Percentiles rank a stretch among this genome's conserved stretches.
These are phyloP conservation scores for Penicillium capsulatum DNA, from an alignment of 2,329 filamentous ascomycete genomes.

Conservation along the genomic window DNA sequence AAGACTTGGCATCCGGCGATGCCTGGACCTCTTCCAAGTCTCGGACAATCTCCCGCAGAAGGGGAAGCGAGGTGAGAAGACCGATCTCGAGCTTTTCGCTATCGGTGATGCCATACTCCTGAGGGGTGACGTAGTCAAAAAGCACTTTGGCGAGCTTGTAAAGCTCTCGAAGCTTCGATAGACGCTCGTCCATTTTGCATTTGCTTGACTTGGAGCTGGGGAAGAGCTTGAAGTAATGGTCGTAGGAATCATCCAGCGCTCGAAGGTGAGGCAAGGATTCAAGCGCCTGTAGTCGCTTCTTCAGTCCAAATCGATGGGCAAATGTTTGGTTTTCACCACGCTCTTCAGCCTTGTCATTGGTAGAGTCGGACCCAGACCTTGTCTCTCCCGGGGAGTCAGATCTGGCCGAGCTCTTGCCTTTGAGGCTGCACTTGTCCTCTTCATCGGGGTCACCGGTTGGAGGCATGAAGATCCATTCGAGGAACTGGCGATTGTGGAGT, in stretches of 20 bases:
- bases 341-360: constrained; percentile 28
- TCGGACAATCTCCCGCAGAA: constrained; percentile 94
- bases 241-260: constrained; percentile 54
- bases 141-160: constrained; percentile 92
- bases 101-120: constrained; percentile 95
- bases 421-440: constrained; percentile 45
- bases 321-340: constrained; percentile 32
- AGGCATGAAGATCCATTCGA: constrained; percentile 97
- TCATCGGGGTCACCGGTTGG: constrained; percentile 73
- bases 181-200: constrained; percentile 74
- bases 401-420: constrained; percentile 17
- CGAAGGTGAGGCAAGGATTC: constrained; percentile 41
- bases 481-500: constrained; percentile 88
- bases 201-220: constrained; percentile 70
- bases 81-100: constrained; percentile 98
- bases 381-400: constrained; percentile 20
- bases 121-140: constrained; percentile 97
- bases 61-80: constrained; percentile 82
- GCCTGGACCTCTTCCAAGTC: constrained; percentile 97
- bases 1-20: constrained; percentile 86
- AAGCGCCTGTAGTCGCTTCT: constrained; percentile 49
- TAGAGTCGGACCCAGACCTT: constrained; percentile 20
- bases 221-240: constrained; percentile 85
- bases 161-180: constrained; percentile 84
- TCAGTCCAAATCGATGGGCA: constrained; percentile 45